phyloP scores from a whole-genome alignment of 1,284 basidiomycete genomes.

The Erythrobasidium hasegawianum region DNA sequence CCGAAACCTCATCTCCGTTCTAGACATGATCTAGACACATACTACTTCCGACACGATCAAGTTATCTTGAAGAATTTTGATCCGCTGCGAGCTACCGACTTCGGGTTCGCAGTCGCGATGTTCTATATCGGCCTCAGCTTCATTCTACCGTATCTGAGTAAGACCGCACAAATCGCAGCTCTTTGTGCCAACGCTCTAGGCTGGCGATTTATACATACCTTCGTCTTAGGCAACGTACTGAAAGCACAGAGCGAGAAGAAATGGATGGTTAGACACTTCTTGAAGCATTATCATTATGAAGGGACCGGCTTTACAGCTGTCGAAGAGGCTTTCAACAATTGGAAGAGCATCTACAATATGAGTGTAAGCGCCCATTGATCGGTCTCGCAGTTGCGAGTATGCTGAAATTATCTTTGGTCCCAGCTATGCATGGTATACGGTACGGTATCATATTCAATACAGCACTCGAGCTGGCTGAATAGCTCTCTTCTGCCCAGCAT shows the following conservation, averaged over 20 bases:
- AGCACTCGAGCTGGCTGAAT: not conserved
- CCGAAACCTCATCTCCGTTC: slow-evolving; percentile 52
- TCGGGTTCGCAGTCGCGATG: slow-evolving; percentile 49
- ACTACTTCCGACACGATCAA: slow-evolving; percentile 84
- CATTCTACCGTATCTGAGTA: slow-evolving; percentile 38
- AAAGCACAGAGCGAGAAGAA: slow-evolving; percentile 78
- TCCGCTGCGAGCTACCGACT: slow-evolving; percentile 49
- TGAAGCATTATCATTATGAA: slow-evolving; percentile 79
- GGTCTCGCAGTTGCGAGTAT: slow-evolving; percentile 44
- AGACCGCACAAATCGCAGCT: slow-evolving; percentile 54
- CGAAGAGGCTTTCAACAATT: slow-evolving; percentile 86
- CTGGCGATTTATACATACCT: slow-evolving; percentile 85
- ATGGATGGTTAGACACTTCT: slow-evolving; percentile 87
- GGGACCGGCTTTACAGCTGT: slow-evolving; percentile 63
- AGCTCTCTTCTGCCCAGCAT: slow-evolving; percentile 55
- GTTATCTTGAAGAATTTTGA: slow-evolving; percentile 80
- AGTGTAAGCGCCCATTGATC: slow-evolving; percentile 85
- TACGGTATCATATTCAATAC: not conserved
- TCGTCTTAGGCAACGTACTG: slow-evolving; percentile 79
- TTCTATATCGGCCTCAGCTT: slow-evolving; percentile 49
- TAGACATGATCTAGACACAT: slow-evolving; percentile 83
- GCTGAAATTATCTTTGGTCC: not conserved
- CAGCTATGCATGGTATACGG: slow-evolving; percentile 33
- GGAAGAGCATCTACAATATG: slow-evolving; percentile 90
- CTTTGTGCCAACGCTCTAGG: slow-evolving; percentile 76